Evolutionary conservation across 2,329 filamentous ascomycete genomes (phyloP).

Genomic region (Beauveria sp.): DNA sequence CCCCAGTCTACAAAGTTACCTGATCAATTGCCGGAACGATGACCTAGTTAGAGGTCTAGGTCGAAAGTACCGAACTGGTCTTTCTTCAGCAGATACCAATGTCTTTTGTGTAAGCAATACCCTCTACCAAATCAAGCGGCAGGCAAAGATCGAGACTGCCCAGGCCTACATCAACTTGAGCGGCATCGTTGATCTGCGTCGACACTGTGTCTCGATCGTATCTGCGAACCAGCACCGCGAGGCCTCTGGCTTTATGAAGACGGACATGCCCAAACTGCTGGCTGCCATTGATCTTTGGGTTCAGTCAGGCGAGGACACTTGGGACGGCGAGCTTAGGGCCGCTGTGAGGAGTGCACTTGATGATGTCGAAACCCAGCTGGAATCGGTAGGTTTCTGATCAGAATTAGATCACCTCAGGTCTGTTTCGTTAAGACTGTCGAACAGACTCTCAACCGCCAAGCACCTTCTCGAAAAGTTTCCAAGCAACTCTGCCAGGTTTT

Average conservation of each 20-base stretch:
- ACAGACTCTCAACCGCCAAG: background rate
- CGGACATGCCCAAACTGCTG: conserved; percentile 34
- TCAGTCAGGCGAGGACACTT: conserved; percentile 30
- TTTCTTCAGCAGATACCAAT: conserved; percentile 18
- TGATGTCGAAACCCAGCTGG: conserved; percentile 23
- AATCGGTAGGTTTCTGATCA: conserved; percentile 20
- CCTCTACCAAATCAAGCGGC: conserved; percentile 32
- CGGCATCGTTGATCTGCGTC: conserved; percentile 32
- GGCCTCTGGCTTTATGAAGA: conserved; percentile 29
- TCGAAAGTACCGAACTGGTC: conserved; percentile 19
- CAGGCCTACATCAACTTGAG: conserved; percentile 30
- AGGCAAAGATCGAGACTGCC: conserved; percentile 17
- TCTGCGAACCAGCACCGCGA: conserved; percentile 31
- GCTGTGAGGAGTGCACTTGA: conserved; percentile 25
- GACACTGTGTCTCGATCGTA: conserved; percentile 37
- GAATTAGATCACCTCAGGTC: background rate
- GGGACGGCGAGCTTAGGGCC: conserved; percentile 28
- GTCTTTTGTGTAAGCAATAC: conserved; percentile 40
- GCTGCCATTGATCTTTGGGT: conserved; percentile 36
- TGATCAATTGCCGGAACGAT: conserved; percentile 31
- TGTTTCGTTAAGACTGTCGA: background rate
- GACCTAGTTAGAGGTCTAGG: conserved; percentile 23
- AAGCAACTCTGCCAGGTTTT: background rate
- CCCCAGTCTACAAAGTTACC: background rate
- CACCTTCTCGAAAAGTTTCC: background rate